Evolutionary conservation across 345 rosid genomes (phyloP), one percentile per base, ranked within the genome.

Genomic region (Eucalyptus viminalis): DNA sequence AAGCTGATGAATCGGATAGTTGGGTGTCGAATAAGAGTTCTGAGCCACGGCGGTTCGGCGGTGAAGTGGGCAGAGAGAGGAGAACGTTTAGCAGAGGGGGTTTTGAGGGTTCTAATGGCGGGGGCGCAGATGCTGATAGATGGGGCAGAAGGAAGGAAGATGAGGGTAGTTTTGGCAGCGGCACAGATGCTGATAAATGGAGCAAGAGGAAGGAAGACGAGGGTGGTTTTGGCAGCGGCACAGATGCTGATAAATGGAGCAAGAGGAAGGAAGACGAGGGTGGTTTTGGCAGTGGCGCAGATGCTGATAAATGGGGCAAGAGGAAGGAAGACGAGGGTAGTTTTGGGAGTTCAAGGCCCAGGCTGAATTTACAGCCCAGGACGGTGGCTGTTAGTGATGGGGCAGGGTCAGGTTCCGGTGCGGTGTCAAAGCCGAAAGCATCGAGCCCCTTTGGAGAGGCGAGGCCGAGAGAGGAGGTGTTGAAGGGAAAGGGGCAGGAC

Each of bases 391-490:
- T 92, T 51, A 67, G 90, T 21, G 90, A 86, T 67, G 88, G 86
- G 11, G 45, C 91, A 92, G 16, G 76, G 86, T 53, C 94, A 95
- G 19, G 93, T 88, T 43, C 47, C 81, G 12, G 37, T 62, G 72
- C 85, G 21, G 92, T 89, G 80, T 88, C 92, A n/a, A 98, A 91
- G 86, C 95, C 97, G 7, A 96, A 92, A 90, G 97, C 95, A 37
- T 90, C 91, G 15, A 98, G 90, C 86, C 99, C 99, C 1, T 98
- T 98, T 85, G 99, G 99, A 22, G 92, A 93, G 14, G 99, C 99
- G 1, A 96, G 99, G 91, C 99, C 99, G 3, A 95, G 99, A 80
- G 99, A 98, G 92, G 99, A 96, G 89, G 99, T 97, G 44, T 89
- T 98, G 93, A 97, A 96, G 67, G 98, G 96, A 95, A 95, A 98